phyloP scores from a whole-genome alignment of 176 grass and related monocot genomes.

The Musa acuminata region DNA sequence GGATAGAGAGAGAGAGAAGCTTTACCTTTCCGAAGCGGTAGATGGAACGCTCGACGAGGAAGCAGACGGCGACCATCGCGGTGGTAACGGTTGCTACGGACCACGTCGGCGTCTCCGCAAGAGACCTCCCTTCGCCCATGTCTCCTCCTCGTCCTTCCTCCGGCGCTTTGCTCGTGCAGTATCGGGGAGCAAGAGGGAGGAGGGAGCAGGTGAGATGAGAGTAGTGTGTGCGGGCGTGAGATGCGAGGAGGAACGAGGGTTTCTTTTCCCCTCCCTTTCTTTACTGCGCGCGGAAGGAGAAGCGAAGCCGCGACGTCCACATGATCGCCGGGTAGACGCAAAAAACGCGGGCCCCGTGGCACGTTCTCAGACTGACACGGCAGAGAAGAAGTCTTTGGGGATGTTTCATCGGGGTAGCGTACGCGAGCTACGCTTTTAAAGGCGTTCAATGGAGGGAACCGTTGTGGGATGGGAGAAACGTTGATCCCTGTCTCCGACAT shows the following conservation, averaged over 20 bases:
- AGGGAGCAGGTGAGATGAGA: neutral
- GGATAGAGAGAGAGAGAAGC: too few relatives aligned
- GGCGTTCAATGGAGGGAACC: too few relatives aligned
- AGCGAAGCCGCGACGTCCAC: neutral
- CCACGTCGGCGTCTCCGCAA: conserved; percentile 98
- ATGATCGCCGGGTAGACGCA: neutral
- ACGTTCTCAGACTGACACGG: too few relatives aligned
- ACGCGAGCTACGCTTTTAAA: too few relatives aligned
- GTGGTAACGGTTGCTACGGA: conserved; percentile 94
- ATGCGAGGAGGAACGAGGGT: neutral
- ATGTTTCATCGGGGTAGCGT: too few relatives aligned
- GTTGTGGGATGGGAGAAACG: too few relatives aligned
- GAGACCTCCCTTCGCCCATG: conserved; percentile 50
- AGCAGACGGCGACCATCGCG: conserved; percentile 79
- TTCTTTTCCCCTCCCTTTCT: neutral
- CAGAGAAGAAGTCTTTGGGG: too few relatives aligned
- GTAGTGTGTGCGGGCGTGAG: neutral
- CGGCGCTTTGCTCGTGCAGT: neutral
- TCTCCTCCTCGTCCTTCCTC: neutral
- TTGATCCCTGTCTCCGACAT: too few relatives aligned
- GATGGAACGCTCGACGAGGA: conserved; percentile 83
- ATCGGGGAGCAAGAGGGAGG: neutral
- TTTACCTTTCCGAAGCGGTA: conserved; percentile 56
- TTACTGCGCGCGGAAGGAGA: neutral
- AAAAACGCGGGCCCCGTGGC: neutral